These are phyloP conservation scores for Mortierella sp. DNA, from an alignment of 371 early-diverging fungal species.

Conservation along the genomic window DNA sequence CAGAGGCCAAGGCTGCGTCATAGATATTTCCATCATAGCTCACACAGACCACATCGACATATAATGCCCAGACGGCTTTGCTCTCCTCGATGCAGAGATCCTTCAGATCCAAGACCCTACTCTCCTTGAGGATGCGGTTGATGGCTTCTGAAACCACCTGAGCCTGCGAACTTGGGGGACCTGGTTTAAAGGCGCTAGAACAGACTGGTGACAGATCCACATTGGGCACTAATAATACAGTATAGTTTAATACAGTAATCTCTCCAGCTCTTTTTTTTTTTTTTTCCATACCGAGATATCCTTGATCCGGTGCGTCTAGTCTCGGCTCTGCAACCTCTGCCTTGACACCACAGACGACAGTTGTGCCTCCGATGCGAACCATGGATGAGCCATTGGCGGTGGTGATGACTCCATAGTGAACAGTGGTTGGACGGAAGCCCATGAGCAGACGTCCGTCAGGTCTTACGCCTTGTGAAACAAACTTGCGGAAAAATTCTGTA, in stretches of 20 bases:
- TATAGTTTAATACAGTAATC: no score
- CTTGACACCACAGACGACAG: conserved; percentile 93
- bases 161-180: conserved; percentile 89
- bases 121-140: conserved; percentile 74
- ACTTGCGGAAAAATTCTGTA: conserved; percentile 87
- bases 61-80: conserved; percentile 90
- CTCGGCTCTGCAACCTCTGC: conserved; percentile 93
- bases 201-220: conserved; percentile 92
- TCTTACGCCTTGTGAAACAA: conserved; percentile 80
- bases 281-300: conserved; percentile 77
- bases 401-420: conserved; percentile 75
- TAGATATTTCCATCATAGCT: conserved; percentile 92
- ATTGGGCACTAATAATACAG: conserved; percentile 95
- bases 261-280: background rate
- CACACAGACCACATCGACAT: conserved; percentile 91
- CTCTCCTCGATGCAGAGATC: conserved; percentile 86
- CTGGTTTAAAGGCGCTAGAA: conserved; percentile 84
- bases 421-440: conserved; percentile 70
- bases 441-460: conserved; percentile 84
- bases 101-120: conserved; percentile 73
- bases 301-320: conserved; percentile 73
- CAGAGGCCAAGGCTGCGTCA: conserved; percentile 88
- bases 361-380: conserved; percentile 90
- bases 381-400: conserved; percentile 91
- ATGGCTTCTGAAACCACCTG: conserved; percentile 88